Evolutionary conservation across 345 rosid genomes (phyloP).

Genomic region (Eucalyptus decipiens): DNA sequence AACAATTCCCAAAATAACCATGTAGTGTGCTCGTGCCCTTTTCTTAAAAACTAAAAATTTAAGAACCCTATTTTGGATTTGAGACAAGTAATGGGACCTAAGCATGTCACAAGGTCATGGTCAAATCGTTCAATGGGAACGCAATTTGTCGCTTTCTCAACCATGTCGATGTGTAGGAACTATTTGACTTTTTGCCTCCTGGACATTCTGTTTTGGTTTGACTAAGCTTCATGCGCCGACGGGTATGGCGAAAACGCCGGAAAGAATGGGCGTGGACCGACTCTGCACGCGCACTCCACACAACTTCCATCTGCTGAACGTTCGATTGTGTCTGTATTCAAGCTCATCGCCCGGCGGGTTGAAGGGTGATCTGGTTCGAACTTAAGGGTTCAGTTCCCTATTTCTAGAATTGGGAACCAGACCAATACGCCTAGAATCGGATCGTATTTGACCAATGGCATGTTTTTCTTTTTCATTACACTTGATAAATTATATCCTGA

Average conservation of each 20-base stretch:
- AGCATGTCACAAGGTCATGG: not conserved
- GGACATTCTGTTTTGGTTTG: not conserved
- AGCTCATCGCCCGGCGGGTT: not conserved
- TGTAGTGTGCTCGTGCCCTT: not conserved
- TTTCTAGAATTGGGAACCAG: accelerated
- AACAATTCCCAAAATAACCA: not conserved
- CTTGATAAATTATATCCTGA: too few relatives aligned
- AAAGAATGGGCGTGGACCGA: not conserved
- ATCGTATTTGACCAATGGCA: too few relatives aligned
- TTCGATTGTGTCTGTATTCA: not conserved
- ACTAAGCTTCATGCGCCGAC: not conserved
- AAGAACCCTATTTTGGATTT: not conserved
- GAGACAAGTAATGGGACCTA: not conserved
- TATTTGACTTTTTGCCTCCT: not conserved
- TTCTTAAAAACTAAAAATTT: not conserved
- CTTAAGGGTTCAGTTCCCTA: too few relatives aligned
- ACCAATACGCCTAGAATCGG: accelerated
- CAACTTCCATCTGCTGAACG: not conserved
- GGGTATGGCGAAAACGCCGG: not conserved
- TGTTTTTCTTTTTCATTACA: too few relatives aligned
- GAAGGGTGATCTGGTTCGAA: not conserved
- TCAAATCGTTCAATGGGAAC: not conserved
- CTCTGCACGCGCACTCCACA: not conserved
- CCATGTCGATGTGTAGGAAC: not conserved
- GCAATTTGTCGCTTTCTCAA: not conserved